Conservation (phyloP, 2,329 filamentous ascomycete genomes). For the Aaosphaeria arxii region DNA sequence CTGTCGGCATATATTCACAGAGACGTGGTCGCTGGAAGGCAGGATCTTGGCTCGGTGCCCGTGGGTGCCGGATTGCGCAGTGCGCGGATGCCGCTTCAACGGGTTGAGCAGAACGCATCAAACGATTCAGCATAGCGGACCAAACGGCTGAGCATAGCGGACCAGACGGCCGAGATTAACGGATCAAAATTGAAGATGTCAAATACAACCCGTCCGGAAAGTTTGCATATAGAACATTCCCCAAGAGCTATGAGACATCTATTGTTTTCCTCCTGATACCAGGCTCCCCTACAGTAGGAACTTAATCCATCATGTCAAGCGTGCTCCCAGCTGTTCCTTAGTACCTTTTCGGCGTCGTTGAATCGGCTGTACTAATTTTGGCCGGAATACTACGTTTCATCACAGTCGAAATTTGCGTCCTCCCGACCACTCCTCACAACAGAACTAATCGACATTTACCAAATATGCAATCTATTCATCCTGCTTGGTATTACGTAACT, state of each 20-base stretch:
- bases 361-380: not conserved
- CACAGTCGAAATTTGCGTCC: not conserved
- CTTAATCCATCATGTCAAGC: not conserved
- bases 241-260: not conserved
- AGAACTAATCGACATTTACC: not conserved
- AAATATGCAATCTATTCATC: not conserved
- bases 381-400: not conserved
- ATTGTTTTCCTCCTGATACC: not conserved
- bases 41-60: not conserved
- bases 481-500: not conserved
- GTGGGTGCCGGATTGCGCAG: not conserved
- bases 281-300: not conserved
- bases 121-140: not conserved
- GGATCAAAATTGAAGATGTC: not conserved
- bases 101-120: not conserved
- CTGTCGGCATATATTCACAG: not conserved
- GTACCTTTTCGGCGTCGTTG: not conserved
- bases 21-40: not conserved
- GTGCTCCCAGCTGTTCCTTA: not conserved
- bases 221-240: not conserved
- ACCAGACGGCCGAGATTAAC: not conserved
- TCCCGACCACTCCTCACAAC: not conserved
- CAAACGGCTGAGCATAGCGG: not conserved
- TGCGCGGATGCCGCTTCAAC: not conserved
- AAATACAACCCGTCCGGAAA: not conserved